phyloP scores from a whole-genome alignment of 257 asterid genomes.

The Scutellaria barbata region DNA sequence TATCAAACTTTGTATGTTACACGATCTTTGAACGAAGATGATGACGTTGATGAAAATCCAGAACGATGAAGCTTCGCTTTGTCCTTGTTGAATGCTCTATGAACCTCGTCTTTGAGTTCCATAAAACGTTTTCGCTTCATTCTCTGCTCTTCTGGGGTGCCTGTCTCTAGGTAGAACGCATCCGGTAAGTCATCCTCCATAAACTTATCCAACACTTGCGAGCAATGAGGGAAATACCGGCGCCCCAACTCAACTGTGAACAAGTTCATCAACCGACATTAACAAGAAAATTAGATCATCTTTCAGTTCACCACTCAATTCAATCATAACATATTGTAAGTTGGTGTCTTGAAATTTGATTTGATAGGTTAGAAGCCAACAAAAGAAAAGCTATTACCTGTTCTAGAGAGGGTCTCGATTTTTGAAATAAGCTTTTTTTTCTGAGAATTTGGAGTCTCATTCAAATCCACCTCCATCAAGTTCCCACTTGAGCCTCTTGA shows the following conservation, averaged over 20 bases:
- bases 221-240: conserved; percentile 74
- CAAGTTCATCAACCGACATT: conserved; percentile 21
- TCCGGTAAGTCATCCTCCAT: conserved; percentile 71
- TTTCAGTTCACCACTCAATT: background rate
- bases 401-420: conserved; percentile 65
- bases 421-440: conserved; percentile 54
- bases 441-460: conserved; percentile 68
- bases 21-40: conserved; percentile 38
- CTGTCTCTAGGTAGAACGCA: conserved; percentile 59
- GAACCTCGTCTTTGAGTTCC: conserved; percentile 71
- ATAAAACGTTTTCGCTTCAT: conserved; percentile 54
- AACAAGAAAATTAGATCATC: background rate
- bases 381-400: no score
- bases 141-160: conserved; percentile 66
- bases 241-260: conserved; percentile 70
- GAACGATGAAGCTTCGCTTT: conserved; percentile 59
- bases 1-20: conserved; percentile 32
- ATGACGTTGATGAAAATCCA: conserved; percentile 50
- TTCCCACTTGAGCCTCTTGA: conserved; percentile 62
- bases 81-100: conserved; percentile 71
- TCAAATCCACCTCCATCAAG: conserved; percentile 73
- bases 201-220: conserved; percentile 69
- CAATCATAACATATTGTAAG: background rate
- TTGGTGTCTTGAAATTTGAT: conserved; percentile 12
- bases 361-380: no score